Evolutionary conservation across 2,329 filamentous ascomycete species (phyloP).

Genomic region (Huntiella bhutanensis): DNA sequence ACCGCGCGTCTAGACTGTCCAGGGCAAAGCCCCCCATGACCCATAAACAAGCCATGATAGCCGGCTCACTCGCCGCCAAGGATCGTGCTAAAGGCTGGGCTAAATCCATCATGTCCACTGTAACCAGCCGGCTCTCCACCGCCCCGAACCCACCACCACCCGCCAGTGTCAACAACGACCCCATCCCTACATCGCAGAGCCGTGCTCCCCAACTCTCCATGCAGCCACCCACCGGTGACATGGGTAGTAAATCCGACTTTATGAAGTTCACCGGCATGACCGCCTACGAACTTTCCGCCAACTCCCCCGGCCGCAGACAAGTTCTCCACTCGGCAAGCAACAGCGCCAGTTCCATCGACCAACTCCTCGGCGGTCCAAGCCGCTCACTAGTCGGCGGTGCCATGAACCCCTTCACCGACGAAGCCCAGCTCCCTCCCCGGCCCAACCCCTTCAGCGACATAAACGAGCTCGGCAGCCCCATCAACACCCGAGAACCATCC

Average conservation of each 20-base stretch:
- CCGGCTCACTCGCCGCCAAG: conserved; percentile 16
- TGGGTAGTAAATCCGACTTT: conserved; percentile 23
- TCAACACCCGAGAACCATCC: conserved; percentile 13
- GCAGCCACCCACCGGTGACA: not conserved
- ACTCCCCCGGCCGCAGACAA: conserved; percentile 18
- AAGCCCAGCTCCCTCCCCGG: conserved; percentile 23
- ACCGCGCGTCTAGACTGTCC: conserved; percentile 28
- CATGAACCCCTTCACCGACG: conserved; percentile 30
- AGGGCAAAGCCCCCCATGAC: conserved; percentile 10
- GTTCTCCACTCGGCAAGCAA: conserved; percentile 15
- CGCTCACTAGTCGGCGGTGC: conserved; percentile 21
- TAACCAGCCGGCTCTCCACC: not conserved
- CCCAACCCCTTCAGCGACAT: conserved; percentile 30
- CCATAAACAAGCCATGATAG: conserved; percentile 14
- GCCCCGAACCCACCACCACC: not conserved
- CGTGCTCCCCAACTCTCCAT: not conserved
- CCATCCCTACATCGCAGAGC: not conserved
- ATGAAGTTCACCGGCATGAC: conserved; percentile 25
- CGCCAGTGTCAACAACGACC: not conserved
- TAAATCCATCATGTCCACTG: conserved; percentile 11
- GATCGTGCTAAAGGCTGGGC: conserved; percentile 16
- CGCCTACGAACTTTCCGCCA: conserved; percentile 22
- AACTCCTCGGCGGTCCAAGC: conserved; percentile 20
- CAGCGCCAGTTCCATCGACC: conserved; percentile 20
- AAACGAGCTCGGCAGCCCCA: conserved; percentile 23